These are phyloP conservation scores for Barnettozyma sp. DNA, from an alignment of 805 yeast genomes.

Conservation along the genomic window DNA sequence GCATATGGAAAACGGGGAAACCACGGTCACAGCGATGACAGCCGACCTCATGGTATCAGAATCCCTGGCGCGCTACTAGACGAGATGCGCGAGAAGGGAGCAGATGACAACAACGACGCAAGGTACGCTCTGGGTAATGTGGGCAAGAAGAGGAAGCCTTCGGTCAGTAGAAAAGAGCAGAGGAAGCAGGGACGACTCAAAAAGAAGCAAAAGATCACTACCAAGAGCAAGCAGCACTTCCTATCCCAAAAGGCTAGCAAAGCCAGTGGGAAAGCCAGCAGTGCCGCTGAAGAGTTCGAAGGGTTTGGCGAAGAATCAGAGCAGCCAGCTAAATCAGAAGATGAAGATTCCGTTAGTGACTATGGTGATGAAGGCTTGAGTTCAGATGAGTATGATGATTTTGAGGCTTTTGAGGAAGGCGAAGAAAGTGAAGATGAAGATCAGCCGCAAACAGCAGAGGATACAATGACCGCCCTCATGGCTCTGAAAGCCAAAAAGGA, in stretches of 20 bases:
- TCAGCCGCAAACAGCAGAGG: slow-evolving; percentile 33
- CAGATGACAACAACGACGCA: slow-evolving; percentile 33
- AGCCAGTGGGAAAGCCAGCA: slow-evolving; percentile 18
- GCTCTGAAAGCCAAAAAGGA: slow-evolving; percentile 33
- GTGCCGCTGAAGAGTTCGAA: slow-evolving; percentile 23
- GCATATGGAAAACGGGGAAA: too few relatives aligned
- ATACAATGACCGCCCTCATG: slow-evolving; percentile 39
- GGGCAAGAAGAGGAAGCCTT: slow-evolving; percentile 30
- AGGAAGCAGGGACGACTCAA: slow-evolving; percentile 34
- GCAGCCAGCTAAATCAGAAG: slow-evolving; percentile 10
- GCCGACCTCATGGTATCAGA: slow-evolving; percentile 39
- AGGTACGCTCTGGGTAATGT: slow-evolving; percentile 26
- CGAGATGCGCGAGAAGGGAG: slow-evolving; percentile 34
- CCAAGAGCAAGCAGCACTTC: slow-evolving; percentile 1
- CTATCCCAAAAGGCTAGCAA: slow-evolving; percentile 2
- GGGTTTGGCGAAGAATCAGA: slow-evolving; percentile 21
- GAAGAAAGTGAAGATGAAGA: slow-evolving; percentile 25
- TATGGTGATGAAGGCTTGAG: too few relatives aligned
- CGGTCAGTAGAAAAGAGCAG: slow-evolving; percentile 34
- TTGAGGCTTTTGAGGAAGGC: slow-evolving; percentile 17
- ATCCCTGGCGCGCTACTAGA: slow-evolving; percentile 50
- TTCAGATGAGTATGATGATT: slow-evolving; percentile 25
- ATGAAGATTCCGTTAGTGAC: slow-evolving; percentile 9
- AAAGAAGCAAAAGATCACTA: slow-evolving; percentile 2
- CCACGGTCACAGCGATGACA: slow-evolving; percentile 11